These are phyloP conservation scores for Dictyostelium discoideum DNA, from an alignment of 78 protist genomes.

Conservation along the genomic window dicty_2.7 NC_007090.3:70501-71000, in stretches of 20 bases:
- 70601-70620: no score
- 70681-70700: no score
- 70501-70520: not conserved
- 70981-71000: conserved; percentile 34
- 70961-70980: conserved; percentile 49
- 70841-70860: no score
- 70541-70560: no score
- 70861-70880: not conserved
- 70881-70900: not conserved
- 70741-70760: not conserved
- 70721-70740: not conserved
- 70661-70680: no score
- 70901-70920: not conserved
- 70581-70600: no score
- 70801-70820: not conserved
- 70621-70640: no score
- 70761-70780: no score
- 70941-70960: not conserved
- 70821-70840: not conserved
- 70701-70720: no score
- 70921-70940: not conserved
- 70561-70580: no score
- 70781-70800: not conserved
- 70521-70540: no score
- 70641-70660: no score